Base-by-base conservation (phyloP, 441 rosid genomes). In the Euphorbia celastroides region DNA sequence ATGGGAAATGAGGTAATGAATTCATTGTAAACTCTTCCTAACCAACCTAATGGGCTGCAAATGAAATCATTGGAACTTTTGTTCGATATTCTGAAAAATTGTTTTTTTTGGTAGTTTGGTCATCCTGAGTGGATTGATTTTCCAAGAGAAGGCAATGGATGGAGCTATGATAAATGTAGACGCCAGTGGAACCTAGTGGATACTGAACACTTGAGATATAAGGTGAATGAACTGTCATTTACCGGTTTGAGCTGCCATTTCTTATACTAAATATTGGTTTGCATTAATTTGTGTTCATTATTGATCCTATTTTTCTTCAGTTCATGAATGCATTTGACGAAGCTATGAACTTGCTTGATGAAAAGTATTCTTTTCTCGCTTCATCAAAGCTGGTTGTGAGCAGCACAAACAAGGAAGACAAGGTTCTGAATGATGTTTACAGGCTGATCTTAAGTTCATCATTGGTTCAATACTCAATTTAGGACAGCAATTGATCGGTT, bases 61-160 rank as follows among this genome's bases (percentile, higher is more conserved):
- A 30, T 2, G 20, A 38, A 42, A 10, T 22, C 65, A 17, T 4
- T 28, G 32, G 4, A 2, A 46, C 12, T 20, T 20, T 52, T 20
- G 69, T 0, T 31, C 7, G 14, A 16, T 28, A 22, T 38, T 44
- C 12, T 30, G 60, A 54, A 55, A 41, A 50, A 59, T 65, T 80
- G 66, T 58, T 76, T 79, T 65, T 62, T 73, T 42, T 73, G n/a
- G 9, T 34, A 89, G 96, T 89, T 87, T 80, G 96, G 96, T 68
- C 96, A 89, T 78, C 92, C 96, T 52, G 96, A 89, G 70, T 89
- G 96, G 96, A 87, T 89, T 58, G 93, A 86, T 76, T 89, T 89
- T 71, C 96, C 96, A 34, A 84, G 93, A 79, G 93, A 89, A 77
- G 96, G 93, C 77, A 89, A 89, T 71, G 88, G 73, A 22, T 89